Conservation (phyloP, 177 flowering plant genomes). For the Vitis hybrid region DNA sequence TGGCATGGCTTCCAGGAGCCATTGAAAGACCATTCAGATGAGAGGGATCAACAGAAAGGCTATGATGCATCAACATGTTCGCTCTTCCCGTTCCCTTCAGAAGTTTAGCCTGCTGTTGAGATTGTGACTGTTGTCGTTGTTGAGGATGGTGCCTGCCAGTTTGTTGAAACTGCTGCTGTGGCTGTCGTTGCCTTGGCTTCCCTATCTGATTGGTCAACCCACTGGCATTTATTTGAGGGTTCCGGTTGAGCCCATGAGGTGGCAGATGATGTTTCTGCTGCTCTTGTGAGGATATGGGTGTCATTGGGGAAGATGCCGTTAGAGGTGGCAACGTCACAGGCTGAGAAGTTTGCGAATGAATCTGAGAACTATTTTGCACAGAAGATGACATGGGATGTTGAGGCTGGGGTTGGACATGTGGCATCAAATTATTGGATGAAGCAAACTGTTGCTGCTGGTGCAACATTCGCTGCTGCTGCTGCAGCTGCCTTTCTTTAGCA, state of each 20-base stretch:
- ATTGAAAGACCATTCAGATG: conserved; percentile 56
- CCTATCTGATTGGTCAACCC: conserved; percentile 53
- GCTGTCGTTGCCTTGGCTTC: conserved; percentile 74
- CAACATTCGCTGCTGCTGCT: conserved; percentile 55
- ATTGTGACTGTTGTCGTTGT: conserved; percentile 53
- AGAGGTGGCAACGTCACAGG: conserved; percentile 43
- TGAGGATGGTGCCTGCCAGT: conserved; percentile 70
- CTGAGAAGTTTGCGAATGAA: conserved; percentile 59
- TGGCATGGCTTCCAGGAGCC: conserved; percentile 45
- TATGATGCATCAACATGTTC: conserved; percentile 54
- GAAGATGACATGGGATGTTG: conserved; percentile 66
- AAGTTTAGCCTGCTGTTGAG: conserved; percentile 63
- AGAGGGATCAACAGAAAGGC: conserved; percentile 47
- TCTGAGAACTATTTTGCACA: conserved; percentile 53
- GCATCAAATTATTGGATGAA: conserved; percentile 51
- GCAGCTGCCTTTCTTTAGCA: conserved; percentile 75
- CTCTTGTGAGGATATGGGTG: conserved; percentile 50
- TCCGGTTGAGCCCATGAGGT: conserved; percentile 53
- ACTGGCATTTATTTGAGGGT: conserved; percentile 41
- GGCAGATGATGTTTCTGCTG: conserved; percentile 64
- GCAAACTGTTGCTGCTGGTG: conserved; percentile 57
- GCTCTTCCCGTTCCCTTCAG: conserved; percentile 75
- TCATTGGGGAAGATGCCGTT: conserved; percentile 58
- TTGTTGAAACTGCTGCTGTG: conserved; percentile 56
- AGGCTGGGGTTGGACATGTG: conserved; percentile 50